Evolutionary conservation across 2,329 filamentous ascomycete genomes (phyloP).

Genomic region (Trichoderma lentiforme): DNA sequence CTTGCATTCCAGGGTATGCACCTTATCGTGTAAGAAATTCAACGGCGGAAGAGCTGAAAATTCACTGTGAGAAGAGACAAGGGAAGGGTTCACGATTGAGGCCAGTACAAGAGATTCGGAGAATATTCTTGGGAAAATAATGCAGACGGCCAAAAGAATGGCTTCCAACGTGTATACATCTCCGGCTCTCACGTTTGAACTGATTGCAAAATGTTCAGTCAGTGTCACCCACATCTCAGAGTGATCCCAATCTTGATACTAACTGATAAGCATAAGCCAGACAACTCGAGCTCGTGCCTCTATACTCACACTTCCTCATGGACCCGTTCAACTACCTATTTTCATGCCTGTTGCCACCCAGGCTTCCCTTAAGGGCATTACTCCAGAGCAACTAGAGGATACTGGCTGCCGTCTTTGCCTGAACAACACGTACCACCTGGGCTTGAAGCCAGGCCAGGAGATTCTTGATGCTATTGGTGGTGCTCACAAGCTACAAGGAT

Average conservation of each 20-base stretch:
- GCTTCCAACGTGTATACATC: constrained; percentile 51
- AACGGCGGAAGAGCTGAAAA: background rate
- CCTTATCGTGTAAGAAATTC: background rate
- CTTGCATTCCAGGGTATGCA: constrained; percentile 8
- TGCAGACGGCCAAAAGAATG: constrained; percentile 43
- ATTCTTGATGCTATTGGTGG: constrained; percentile 84
- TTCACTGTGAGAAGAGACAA: background rate
- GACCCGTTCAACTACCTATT: constrained; percentile 81
- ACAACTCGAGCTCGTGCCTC: constrained; percentile 93
- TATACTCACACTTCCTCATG: constrained; percentile 83
- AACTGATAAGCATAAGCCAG: constrained; percentile 45
- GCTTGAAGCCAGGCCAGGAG: constrained; percentile 88
- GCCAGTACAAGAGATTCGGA: background rate
- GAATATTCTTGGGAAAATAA: constrained; percentile 16
- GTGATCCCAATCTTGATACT: background rate
- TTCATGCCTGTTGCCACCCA: constrained; percentile 99
- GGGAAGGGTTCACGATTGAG: background rate
- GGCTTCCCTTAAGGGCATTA: constrained; percentile 90
- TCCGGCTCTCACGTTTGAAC: constrained; percentile 72
- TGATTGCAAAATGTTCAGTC: constrained; percentile 52
- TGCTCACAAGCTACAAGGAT: constrained; percentile 91
- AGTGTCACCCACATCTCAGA: background rate
- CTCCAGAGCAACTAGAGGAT: constrained; percentile 84
- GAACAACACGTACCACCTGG: constrained; percentile 97
- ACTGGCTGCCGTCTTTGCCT: constrained; percentile 87